Conservation (phyloP, 148 eudicot genomes). For the Camellia sinensis region DNA sequence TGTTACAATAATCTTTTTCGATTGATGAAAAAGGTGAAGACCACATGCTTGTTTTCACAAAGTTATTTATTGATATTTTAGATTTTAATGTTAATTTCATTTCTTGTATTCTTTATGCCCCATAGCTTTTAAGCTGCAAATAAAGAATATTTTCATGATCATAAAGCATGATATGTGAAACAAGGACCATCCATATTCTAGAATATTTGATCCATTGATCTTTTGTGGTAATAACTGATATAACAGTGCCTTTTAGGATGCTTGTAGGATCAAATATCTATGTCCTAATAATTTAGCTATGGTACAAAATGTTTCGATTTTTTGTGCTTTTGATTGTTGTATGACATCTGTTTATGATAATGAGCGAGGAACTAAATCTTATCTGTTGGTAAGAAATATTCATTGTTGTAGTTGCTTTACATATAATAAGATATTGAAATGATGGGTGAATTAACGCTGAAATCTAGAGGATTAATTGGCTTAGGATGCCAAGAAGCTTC, state of each 20-base stretch:
- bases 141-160: neutral
- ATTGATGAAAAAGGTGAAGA: conserved; percentile 85
- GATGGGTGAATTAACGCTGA: neutral
- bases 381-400: neutral
- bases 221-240: neutral
- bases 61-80: neutral
- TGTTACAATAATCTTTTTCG: conserved; percentile 98
- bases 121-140: neutral
- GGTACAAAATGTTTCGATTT: neutral
- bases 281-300: neutral
- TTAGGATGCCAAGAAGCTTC: neutral
- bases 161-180: neutral
- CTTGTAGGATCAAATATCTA: neutral
- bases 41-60: conserved; percentile 8
- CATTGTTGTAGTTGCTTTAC: neutral
- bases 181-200: neutral
- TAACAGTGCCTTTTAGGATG: neutral
- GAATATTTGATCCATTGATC: neutral
- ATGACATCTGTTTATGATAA: neutral
- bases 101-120: too few species aligned
- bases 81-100: too few species aligned
- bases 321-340: neutral
- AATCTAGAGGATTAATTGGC: neutral
- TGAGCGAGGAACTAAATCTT: neutral
- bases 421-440: neutral